phyloP scores from a whole-genome alignment of 805 yeast genomes.

The Wickerhamiella nectarea region DNA sequence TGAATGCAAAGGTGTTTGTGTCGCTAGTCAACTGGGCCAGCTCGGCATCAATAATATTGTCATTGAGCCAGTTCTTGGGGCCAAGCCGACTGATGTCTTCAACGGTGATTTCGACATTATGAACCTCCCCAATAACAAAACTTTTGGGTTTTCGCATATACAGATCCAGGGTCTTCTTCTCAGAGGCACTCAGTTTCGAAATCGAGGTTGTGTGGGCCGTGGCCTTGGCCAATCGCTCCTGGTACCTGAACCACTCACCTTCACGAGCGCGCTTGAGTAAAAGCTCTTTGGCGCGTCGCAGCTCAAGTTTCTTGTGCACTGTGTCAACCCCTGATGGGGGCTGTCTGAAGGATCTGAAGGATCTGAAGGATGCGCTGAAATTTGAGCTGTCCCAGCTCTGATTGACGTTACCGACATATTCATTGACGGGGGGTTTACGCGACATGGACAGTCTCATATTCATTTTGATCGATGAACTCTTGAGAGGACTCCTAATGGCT shows the following conservation, averaged over 20 bases:
- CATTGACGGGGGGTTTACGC: too few species aligned
- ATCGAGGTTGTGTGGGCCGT: not conserved
- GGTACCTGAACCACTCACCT: too few species aligned
- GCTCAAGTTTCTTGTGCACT: not conserved
- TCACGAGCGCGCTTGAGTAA: not conserved
- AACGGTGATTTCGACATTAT: conserved; percentile 43
- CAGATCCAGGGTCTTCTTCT: not conserved
- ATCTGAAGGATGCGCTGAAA: too few species aligned
- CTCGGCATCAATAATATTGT: conserved; percentile 76
- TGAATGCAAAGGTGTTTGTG: conserved; percentile 46
- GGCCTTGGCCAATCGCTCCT: too few species aligned
- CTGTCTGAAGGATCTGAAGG: too few species aligned
- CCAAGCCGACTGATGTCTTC: conserved; percentile 59
- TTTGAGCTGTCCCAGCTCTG: too few species aligned
- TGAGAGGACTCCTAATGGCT: too few species aligned
- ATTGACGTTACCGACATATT: too few species aligned
- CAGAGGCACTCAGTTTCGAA: not conserved
- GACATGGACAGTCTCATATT: too few species aligned
- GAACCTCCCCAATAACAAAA: conserved; percentile 9
- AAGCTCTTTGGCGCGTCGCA: conserved; percentile 3
- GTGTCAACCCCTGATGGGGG: too few species aligned
- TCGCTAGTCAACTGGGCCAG: conserved; percentile 32
- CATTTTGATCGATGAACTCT: too few species aligned
- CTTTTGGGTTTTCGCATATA: not conserved
- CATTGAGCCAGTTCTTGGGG: conserved; percentile 77